These are phyloP conservation scores for Leccinellum albellum DNA, from an alignment of 768 basidiomycete genomes.

Conservation along the genomic window DNA sequence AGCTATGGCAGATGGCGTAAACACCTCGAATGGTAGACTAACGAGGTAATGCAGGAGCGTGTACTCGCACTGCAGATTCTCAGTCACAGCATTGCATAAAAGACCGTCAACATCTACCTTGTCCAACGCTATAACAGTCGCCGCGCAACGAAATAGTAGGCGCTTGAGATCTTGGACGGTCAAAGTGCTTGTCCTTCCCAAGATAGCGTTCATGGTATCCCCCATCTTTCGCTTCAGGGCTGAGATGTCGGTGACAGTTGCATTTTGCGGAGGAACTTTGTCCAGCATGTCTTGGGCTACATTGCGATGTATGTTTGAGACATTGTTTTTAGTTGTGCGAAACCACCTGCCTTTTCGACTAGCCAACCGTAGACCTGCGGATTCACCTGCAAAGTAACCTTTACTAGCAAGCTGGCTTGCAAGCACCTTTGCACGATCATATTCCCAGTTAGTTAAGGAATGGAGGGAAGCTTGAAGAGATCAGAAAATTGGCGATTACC, in stretches of 20 bases:
- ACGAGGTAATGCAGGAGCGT: constrained; percentile 86
- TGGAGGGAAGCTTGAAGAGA: constrained; percentile 49
- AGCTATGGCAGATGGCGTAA: constrained; percentile 80
- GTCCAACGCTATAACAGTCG: constrained; percentile 66
- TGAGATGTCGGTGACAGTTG: constrained; percentile 58
- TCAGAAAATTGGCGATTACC: background rate
- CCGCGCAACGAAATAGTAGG: constrained; percentile 82
- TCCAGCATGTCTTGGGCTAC: constrained; percentile 58
- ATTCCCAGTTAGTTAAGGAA: constrained; percentile 56
- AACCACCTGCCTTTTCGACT: constrained; percentile 53
- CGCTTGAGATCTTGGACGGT: constrained; percentile 82
- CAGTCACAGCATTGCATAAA: background rate
- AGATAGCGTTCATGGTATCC: constrained; percentile 62
- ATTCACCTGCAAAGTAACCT: constrained; percentile 86
- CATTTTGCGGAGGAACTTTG: constrained; percentile 55
- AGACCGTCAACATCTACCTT: constrained; percentile 40
- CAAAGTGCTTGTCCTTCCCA: constrained; percentile 66
- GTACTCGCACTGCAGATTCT: constrained; percentile 65
- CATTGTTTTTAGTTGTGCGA: background rate
- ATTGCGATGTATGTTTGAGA: constrained; percentile 1
- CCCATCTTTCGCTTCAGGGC: constrained; percentile 67
- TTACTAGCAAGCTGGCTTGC: constrained; percentile 87
- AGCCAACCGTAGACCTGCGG: constrained; percentile 73
- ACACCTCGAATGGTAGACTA: constrained; percentile 81
- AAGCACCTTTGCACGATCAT: constrained; percentile 78